Base-by-base conservation (phyloP, 768 basidiomycete genomes). In the Lactifluus volemus region DNA sequence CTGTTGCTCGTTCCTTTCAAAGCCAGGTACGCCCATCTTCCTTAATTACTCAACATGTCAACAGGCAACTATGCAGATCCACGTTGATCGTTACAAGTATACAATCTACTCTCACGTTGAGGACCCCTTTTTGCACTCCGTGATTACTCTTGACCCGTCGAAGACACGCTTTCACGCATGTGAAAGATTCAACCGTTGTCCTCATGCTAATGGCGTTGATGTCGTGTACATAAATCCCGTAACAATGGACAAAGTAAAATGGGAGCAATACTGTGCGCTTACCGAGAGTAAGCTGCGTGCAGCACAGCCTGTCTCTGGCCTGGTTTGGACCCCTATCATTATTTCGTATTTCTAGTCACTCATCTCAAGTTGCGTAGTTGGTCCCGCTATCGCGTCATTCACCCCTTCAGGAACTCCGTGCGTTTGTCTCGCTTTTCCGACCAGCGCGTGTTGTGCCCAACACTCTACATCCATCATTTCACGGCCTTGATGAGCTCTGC, bases 131-230 rank as follows among this genome's bases (percentile, higher is more conserved):
- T 74, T 92, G 47, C 75, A 77, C 15, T 67, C 74, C 0, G 79
- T 91, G 53, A 74, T 85, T 45, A 88, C 88, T 1, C 74, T 74
- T 12, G 85, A 93, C 48, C 72, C 80, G 4, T 70, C 74, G 4
- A 73, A 75, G 1, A 89, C 92, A 3, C 83, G 93, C 1, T 97
- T 98, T 68, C 96, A 99, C 68, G 94, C 95, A 0, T 98, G 96
- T 68, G 95, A 98, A 67, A 81, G 92, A 1, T 86, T 86, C 61
- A 75, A 84, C 66, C 82, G 89, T 10, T 96, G 94, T 67, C 69
- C 78, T 10, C 76, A 80, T 32, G 70, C 55, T 36, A 67, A 67
- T 56, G 49, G 82, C 5, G 78, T 79, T 51, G 78, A 74, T 21
- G 84, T 97, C 36, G 85, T 98, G 0, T 90, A 89, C 60, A 78